A percentile compares a stretch with the other conserved stretches of the same genome.
phyloP scores from a whole-genome alignment of 768 basidiomycete genomes.

The Chalciporus chontae region DNA sequence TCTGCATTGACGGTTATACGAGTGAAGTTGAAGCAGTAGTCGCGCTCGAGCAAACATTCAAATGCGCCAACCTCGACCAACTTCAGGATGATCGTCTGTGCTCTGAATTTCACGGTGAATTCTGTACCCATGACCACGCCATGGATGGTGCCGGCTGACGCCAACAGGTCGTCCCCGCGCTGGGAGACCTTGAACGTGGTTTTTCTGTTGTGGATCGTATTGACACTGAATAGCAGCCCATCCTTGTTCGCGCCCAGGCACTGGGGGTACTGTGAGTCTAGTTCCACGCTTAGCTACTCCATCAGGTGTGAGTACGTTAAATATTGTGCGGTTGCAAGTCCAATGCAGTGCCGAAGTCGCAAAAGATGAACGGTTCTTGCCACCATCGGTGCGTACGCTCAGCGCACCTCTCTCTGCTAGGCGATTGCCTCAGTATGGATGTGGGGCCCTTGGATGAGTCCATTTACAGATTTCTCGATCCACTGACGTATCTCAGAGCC shows the following conservation, averaged over 20 bases:
- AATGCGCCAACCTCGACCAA: conserved; percentile 15
- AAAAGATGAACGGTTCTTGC: too few species aligned
- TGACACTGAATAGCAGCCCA: conserved; percentile 19
- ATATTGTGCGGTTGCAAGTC: too few species aligned
- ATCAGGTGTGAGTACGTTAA: conserved; percentile 8
- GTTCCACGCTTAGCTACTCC: conserved; percentile 11
- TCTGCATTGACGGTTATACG: conserved; percentile 4
- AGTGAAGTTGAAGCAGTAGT: not conserved
- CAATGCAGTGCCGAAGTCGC: too few species aligned
- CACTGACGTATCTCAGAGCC: too few species aligned
- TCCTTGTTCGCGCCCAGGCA: conserved; percentile 17
- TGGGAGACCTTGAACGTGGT: conserved; percentile 15
- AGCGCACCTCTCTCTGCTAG: too few species aligned
- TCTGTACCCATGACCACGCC: conserved; percentile 13
- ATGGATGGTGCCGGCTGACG: conserved; percentile 19
- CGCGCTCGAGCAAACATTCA: conserved; percentile 11
- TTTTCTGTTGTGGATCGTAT: conserved; percentile 10
- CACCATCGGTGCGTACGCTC: too few species aligned
- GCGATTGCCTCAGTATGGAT: too few species aligned
- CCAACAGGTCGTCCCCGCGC: not conserved
- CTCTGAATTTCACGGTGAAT: conserved; percentile 3
- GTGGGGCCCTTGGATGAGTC: too few species aligned
- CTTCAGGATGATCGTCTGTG: conserved; percentile 2
- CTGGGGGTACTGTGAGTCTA: conserved; percentile 12
- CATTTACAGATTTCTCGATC: too few species aligned